A percentile compares a stretch with the other conserved stretches of the same genome.
Evolutionary conservation across 305 asterid species (phyloP).

Genomic region (Solanum hybrid): DNA sequence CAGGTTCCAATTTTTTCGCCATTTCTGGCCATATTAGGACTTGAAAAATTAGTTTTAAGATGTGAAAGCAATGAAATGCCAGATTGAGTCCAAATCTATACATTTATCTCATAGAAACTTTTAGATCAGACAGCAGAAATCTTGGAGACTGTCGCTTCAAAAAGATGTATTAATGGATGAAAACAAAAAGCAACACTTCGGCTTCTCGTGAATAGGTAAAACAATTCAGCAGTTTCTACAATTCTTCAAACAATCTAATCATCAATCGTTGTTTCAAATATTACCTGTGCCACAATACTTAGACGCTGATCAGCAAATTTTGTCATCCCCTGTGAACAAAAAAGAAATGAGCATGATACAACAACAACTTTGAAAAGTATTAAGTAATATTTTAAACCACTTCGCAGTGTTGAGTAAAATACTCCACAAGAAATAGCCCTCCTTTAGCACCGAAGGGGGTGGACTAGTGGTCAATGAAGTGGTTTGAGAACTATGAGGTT

Average conservation of each 20-base stretch:
- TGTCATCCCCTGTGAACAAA: constrained; percentile 27
- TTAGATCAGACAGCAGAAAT: neutral
- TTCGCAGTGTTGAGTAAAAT: neutral
- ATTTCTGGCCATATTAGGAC: neutral
- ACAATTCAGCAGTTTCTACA: neutral
- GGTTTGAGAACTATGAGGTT: neutral
- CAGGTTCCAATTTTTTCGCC: neutral
- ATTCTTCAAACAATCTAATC: neutral
- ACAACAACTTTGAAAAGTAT: too few relatives aligned
- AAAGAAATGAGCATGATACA: neutral
- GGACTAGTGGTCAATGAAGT: neutral
- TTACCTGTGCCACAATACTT: constrained; percentile 31
- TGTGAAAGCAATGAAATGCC: neutral
- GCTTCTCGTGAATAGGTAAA: neutral
- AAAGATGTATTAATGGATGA: neutral
- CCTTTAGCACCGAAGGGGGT: neutral
- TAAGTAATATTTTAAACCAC: neutral
- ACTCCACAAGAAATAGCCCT: neutral
- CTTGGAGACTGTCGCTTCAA: neutral
- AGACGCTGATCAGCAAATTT: constrained; percentile 20
- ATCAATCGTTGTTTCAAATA: constrained; percentile 3
- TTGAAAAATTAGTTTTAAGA: neutral
- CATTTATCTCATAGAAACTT: neutral
- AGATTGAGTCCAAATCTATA: neutral
- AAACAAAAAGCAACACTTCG: neutral